Conservation (phyloP, 495 filamentous ascomycete genomes). For the Terfezia claveryi region DNA sequence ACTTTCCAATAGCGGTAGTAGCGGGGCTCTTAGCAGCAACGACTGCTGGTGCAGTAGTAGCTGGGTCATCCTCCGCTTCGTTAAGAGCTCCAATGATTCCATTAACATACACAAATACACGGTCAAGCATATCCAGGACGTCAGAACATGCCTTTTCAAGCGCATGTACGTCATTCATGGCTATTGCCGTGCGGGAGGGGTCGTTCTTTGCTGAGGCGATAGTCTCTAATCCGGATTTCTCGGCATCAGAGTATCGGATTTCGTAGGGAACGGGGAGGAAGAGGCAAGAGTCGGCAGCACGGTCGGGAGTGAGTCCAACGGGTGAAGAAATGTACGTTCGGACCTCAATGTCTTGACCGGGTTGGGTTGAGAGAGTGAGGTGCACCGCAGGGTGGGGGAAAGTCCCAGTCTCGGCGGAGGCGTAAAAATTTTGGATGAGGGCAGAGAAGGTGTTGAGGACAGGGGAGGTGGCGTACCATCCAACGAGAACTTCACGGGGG, state of each 20-base stretch:
- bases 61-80: conserved; percentile 29
- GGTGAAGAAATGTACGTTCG: conserved; percentile 84
- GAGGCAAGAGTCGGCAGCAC: conserved; percentile 79
- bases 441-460: conserved; percentile 95
- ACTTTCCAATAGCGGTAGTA: conserved; percentile 75
- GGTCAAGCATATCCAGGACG: conserved; percentile 66
- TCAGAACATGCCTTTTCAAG: conserved; percentile 66
- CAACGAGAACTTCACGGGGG: conserved; percentile 79
- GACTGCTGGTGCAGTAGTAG: background rate
- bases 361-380: conserved; percentile 72
- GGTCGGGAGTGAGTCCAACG: conserved; percentile 82
- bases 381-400: conserved; percentile 92
- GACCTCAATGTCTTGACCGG: conserved; percentile 64
- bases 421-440: conserved; percentile 99
- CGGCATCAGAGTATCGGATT: conserved; percentile 71
- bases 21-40: conserved; percentile 36
- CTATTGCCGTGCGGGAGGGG: conserved; percentile 45
- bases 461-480: conserved; percentile 91
- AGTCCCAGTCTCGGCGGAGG: conserved; percentile 83
- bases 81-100: conserved; percentile 42
- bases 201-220: conserved; percentile 60
- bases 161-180: conserved; percentile 70
- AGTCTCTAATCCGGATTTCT: conserved; percentile 75
- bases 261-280: conserved; percentile 94
- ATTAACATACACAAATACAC: conserved; percentile 72